Evolutionary conservation across 805 yeast species (phyloP).

Genomic region (Wickerhamomyces sydowiorum): DNA sequence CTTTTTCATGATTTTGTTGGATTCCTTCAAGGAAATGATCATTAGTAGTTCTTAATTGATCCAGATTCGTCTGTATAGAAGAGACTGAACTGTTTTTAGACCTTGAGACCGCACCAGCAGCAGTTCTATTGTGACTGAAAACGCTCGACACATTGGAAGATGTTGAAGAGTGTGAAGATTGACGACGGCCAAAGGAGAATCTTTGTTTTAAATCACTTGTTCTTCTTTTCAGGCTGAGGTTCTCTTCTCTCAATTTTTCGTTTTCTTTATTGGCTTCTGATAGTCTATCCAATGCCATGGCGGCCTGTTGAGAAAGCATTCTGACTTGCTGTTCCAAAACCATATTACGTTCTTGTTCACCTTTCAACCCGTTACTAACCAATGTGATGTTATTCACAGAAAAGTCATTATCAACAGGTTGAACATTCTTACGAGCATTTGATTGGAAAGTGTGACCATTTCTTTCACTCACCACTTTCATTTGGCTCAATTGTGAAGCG

Average conservation of each 20-base stretch:
- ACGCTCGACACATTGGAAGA: background rate
- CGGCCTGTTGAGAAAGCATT: constrained; percentile 21
- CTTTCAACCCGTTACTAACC: constrained; percentile 13
- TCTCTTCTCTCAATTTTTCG: constrained; percentile 12
- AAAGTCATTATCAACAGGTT: constrained; percentile 10
- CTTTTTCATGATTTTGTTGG: constrained; percentile 6
- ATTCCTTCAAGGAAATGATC: constrained; percentile 4
- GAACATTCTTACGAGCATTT: constrained; percentile 2
- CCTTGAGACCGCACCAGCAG: constrained; percentile 10
- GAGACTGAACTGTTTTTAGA: constrained; percentile 12
- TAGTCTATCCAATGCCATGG: constrained; percentile 19
- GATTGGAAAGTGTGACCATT: constrained; percentile 8
- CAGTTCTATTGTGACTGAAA: constrained; percentile 1
- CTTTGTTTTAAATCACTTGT: constrained; percentile 1
- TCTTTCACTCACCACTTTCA: constrained; percentile 1
- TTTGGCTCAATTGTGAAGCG: background rate
- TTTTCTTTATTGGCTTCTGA: constrained; percentile 18
- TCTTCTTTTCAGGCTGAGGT: constrained; percentile 7
- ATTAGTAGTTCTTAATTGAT: constrained; percentile 3
- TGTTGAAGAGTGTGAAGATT: constrained; percentile 8
- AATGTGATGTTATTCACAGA: constrained; percentile 7
- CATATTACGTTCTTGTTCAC: constrained; percentile 22
- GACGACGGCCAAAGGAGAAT: constrained; percentile 8
- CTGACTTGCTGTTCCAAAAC: constrained; percentile 22
- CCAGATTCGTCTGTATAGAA: constrained; percentile 5